Evolutionary conservation across 257 asterid genomes (phyloP), one percentile per base, ranked within the genome.

Genomic region (Lycium ferocissimum): DNA sequence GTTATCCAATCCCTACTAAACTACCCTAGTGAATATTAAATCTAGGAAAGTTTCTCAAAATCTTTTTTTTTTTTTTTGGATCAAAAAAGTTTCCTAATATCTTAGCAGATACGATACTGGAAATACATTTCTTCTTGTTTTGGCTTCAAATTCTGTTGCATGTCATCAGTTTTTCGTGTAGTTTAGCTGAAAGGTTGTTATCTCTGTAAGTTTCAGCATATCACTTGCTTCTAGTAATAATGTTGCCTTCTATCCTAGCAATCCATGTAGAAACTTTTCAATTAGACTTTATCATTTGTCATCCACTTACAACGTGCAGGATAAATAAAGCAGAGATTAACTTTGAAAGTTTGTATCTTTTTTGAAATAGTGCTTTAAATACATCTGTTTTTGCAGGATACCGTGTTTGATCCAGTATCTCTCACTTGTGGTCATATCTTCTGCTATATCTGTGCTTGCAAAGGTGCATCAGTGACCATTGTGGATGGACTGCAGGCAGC

Each of bases 391-490:
- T 80, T 17, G 84, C 92, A 96, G 99, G 99, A 96, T 89, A 92
- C 96, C 6, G 88, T 95, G 10, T 95, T 96, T 83, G 99, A 96
- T 84, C 97, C 99, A 0, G 94, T 92, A 7, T 91, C 97, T 85
- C 97, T 96, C 85, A 87, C 91, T 2, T 96, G 99, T 75, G 98
- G 98, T 43, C 99, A 96, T 85, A 94, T 94, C 83, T 95, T 93
- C 87, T 95, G 99, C 88, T 95, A 89, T 92, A 85, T 93, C 89
- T 96, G 99, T 70, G 97, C 98, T 3, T 96, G 99, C 90, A 95
- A 96, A 89, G 92, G 98, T 75, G 97, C 93, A 84, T 95, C 98
- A 67, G 99, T 96, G 87, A 94, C 91, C 88, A 71, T 93, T 51
- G 94, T 96, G n/a, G 98, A 96, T 56, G 97, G 98, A 43, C 89